These are phyloP conservation scores for Paecilomyces fulvus DNA, from an alignment of 2,329 filamentous ascomycete genomes.

Conservation along the genomic window DNA sequence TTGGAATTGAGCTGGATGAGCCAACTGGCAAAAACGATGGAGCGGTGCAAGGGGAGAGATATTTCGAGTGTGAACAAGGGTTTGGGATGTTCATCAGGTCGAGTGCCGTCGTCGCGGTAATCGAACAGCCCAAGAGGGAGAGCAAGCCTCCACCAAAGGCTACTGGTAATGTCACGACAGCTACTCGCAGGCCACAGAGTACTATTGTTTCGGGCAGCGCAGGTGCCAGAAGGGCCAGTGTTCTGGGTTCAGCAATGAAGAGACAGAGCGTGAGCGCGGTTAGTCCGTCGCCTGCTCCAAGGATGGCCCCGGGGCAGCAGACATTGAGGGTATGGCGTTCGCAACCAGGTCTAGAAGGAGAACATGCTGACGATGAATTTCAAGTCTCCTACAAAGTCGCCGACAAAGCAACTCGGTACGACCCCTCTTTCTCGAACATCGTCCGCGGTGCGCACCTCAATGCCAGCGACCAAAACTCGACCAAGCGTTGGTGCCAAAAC, in stretches of 20 bases:
- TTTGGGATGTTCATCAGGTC: slow-evolving; percentile 84
- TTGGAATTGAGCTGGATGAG: slow-evolving; percentile 80
- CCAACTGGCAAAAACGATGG: slow-evolving; percentile 88
- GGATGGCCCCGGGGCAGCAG: slow-evolving; percentile 33
- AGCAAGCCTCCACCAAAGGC: slow-evolving; percentile 29
- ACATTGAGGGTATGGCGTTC: slow-evolving; percentile 26
- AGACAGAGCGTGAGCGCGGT: slow-evolving; percentile 63
- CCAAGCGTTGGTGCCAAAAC: slow-evolving; percentile 49
- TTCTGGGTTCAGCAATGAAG: slow-evolving; percentile 49
- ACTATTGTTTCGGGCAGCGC: slow-evolving; percentile 23
- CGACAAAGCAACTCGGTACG: slow-evolving; percentile 61
- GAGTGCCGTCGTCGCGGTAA: slow-evolving; percentile 52
- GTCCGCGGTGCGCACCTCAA: slow-evolving; percentile 41
- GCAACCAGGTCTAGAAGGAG: background rate
- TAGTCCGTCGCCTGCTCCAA: slow-evolving; percentile 63
- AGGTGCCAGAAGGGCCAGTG: slow-evolving; percentile 36
- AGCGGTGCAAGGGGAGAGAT: slow-evolving; percentile 74
- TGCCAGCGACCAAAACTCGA: slow-evolving; percentile 43
- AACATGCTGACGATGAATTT: slow-evolving; percentile 2
- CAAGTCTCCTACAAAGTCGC: slow-evolving; percentile 70
- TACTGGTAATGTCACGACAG: slow-evolving; percentile 14
- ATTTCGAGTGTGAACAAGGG: slow-evolving; percentile 67
- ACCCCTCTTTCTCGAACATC: slow-evolving; percentile 33
- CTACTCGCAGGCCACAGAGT: slow-evolving; percentile 35
- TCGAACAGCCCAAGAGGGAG: slow-evolving; percentile 29